Evolutionary conservation across 2,329 filamentous ascomycete genomes (phyloP), one percentile per base, ranked within the genome.

Genomic region (Albifimbria verrucaria): DNA sequence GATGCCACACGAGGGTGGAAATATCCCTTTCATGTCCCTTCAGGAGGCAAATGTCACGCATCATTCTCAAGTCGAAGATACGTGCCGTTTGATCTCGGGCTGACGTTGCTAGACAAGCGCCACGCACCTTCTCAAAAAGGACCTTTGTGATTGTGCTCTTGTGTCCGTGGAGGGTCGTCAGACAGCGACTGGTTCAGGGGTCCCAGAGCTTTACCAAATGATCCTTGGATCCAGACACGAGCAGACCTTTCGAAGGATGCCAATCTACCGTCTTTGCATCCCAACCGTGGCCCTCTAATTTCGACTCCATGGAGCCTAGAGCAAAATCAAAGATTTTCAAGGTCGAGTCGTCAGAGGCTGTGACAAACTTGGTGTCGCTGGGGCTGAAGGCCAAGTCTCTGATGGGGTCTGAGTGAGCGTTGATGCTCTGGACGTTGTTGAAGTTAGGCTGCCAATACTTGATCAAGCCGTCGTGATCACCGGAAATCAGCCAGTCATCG

Each of bases 401-500:
- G 56, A 99, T 90, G 5, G 93, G 88, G 66, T 97, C 92, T 48
- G 85, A 84, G 67, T 97, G 94, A 7, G 92, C 94, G 66, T 92
- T 87, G 51, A 99, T 90, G 50, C 90, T 92, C 71, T 97, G 91
- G 55, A 97, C 92, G 65, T 97, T 97, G 79, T 99, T 97, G 76
- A 99, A 97, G 70, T 97, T 99, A 26, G 93, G 91, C 70, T 97
- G 92, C 90, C 93, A 97, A 74, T 99, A 99, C 75, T 97, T 97
- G 72, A 99, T 88, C 57, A 94, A 82, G 52, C 94, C 94, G 62
- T 94, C 92, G 70, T 97, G 92, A 67, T 97, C 94, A 50, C 90
- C 92, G 7, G 94, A 97, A 51, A 99, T 83, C 12, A 99, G 79
- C 93, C 94, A 99, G 73, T 99, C 94, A 67, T 96, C 90, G 63